Conservation (phyloP, 257 asterid genomes). For the Voacanga thouarsii region DNA sequence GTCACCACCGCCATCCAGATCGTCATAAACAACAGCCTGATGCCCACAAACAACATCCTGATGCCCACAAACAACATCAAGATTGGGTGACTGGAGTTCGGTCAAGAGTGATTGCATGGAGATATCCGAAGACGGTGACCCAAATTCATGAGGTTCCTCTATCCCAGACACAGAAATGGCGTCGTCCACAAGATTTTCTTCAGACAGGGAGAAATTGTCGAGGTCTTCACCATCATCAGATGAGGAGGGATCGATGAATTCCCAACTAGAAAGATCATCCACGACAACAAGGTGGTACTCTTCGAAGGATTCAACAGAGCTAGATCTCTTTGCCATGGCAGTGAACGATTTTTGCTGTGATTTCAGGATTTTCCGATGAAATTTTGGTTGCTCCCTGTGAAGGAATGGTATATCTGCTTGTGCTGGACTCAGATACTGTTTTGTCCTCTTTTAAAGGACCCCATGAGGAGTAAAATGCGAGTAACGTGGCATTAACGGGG, state of each 20-base stretch:
- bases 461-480: too few species aligned
- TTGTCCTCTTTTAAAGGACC: background rate
- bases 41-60: background rate
- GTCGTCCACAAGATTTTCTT: background rate
- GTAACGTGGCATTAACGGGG: background rate
- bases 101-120: slow-evolving; percentile 16
- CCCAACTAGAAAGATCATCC: slow-evolving; percentile 64
- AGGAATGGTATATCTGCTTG: background rate
- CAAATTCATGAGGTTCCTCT: slow-evolving; percentile 6
- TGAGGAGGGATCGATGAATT: slow-evolving; percentile 58
- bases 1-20: background rate
- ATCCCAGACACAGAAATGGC: background rate
- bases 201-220: slow-evolving; percentile 15
- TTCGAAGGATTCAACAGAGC: slow-evolving; percentile 8
- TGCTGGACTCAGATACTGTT: background rate
- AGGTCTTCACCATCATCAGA: slow-evolving; percentile 42
- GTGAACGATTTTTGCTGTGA: slow-evolving; percentile 17
- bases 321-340: slow-evolving; percentile 38
- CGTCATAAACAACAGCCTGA: background rate
- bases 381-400: background rate
- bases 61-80: background rate
- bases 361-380: background rate
- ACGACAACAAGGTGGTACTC: slow-evolving; percentile 39
- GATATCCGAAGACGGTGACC: slow-evolving; percentile 28
- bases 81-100: background rate